These are phyloP conservation scores for Bondarzewia mesenterica DNA, from an alignment of 1,284 basidiomycete species.

Conservation along the genomic window DNA sequence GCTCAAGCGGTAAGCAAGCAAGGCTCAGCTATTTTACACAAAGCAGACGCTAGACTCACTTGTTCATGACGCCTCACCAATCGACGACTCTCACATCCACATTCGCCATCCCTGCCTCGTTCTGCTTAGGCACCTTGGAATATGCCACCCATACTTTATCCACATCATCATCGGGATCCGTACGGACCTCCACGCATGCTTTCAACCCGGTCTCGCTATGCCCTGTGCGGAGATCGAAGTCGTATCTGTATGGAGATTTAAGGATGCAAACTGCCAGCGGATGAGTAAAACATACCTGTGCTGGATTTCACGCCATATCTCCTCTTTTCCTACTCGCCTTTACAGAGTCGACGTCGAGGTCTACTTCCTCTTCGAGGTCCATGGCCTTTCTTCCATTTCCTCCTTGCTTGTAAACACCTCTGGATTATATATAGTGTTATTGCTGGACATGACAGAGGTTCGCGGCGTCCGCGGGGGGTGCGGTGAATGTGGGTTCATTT, in stretches of 20 bases:
- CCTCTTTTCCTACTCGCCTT: slow-evolving; percentile 45
- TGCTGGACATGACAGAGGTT: slow-evolving; percentile 34
- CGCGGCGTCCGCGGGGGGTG: slow-evolving; percentile 72
- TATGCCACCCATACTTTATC: slow-evolving; percentile 56
- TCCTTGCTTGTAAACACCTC: slow-evolving; percentile 31
- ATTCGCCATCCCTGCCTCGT: slow-evolving; percentile 21
- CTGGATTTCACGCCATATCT: slow-evolving; percentile 73
- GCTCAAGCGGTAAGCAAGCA: slow-evolving; percentile 27
- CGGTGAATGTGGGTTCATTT: slow-evolving; percentile 70
- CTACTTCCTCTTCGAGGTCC: slow-evolving; percentile 35
- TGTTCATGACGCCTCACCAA: slow-evolving; percentile 91
- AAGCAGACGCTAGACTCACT: slow-evolving; percentile 39
- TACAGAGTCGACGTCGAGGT: slow-evolving; percentile 26
- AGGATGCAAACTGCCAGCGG: slow-evolving; percentile 55
- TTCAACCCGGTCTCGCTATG: slow-evolving; percentile 62
- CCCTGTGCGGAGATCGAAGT: slow-evolving; percentile 53
- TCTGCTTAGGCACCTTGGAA: slow-evolving; percentile 30
- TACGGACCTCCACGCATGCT: slow-evolving; percentile 56
- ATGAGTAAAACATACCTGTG: slow-evolving; percentile 71
- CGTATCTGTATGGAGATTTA: too few species aligned
- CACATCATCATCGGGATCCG: slow-evolving; percentile 57
- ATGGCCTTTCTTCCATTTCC: slow-evolving; percentile 25
- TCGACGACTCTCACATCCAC: slow-evolving; percentile 55
- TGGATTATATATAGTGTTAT: slow-evolving; percentile 17
- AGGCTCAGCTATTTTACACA: slow-evolving; percentile 1